Evolutionary conservation across 768 basidiomycete genomes (phyloP).

Genomic region (Podaxis sp.): DNA sequence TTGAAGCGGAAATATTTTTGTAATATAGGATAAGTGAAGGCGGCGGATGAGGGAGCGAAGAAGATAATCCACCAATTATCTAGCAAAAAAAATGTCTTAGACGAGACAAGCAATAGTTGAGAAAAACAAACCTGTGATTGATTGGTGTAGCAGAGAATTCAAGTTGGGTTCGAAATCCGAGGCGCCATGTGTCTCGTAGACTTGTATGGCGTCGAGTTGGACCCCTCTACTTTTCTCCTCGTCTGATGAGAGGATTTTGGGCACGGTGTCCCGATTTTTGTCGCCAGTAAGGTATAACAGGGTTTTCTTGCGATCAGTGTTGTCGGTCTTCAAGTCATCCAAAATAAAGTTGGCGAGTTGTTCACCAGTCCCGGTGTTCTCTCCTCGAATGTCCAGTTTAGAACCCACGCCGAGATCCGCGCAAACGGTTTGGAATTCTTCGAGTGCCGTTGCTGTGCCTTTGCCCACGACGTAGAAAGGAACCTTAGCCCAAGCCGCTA

Average conservation of each 20-base stretch:
- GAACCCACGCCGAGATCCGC: slow-evolving; percentile 2
- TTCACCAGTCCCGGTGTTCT: slow-evolving; percentile 63
- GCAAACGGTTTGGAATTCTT: slow-evolving; percentile 22
- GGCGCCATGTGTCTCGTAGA: slow-evolving; percentile 66
- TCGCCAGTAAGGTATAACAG: slow-evolving; percentile 82
- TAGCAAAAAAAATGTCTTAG: neutral
- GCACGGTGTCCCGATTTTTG: slow-evolving; percentile 74
- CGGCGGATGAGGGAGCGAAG: slow-evolving; percentile 19
- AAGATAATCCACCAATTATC: slow-evolving; percentile 18
- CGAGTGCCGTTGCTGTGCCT: slow-evolving; percentile 50
- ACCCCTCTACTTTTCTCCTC: slow-evolving; percentile 32
- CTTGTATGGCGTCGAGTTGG: slow-evolving; percentile 47
- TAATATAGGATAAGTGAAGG: slow-evolving; percentile 13
- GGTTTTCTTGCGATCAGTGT: slow-evolving; percentile 16
- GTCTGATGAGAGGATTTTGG: slow-evolving; percentile 34
- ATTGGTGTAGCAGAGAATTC: neutral
- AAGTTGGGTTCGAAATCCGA: slow-evolving; percentile 45
- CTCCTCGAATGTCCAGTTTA: slow-evolving; percentile 31
- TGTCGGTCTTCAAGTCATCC: slow-evolving; percentile 19
- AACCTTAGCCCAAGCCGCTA: slow-evolving; percentile 46
- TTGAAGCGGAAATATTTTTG: slow-evolving; percentile 12
- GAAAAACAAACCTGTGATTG: neutral
- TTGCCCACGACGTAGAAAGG: slow-evolving; percentile 82
- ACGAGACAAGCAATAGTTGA: neutral
- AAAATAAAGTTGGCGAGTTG: slow-evolving; percentile 64